Percentiles rank a stretch among this genome's conserved stretches.
These are phyloP conservation scores for Deinandra increscens DNA, from an alignment of 129 eudicot genomes.

Conservation along the genomic window DNA sequence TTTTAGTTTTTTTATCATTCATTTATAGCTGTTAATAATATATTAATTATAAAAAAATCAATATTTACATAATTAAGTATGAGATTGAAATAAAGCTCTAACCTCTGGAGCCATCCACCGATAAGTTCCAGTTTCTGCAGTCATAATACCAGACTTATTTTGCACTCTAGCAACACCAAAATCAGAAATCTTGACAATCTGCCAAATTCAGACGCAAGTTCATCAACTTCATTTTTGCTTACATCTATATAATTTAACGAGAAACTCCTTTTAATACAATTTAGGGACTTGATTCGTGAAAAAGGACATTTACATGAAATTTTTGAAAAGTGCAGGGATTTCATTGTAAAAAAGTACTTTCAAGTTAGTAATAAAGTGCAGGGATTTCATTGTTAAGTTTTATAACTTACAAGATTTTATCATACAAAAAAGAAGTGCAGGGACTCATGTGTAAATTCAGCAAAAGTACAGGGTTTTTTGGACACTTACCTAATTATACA, in stretches of 20 bases:
- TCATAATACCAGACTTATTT: constrained; percentile 50
- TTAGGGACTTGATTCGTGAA: not conserved
- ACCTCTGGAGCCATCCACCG: constrained; percentile 83
- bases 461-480: not conserved
- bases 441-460: not conserved
- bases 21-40: no score
- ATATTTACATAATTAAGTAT: not conserved
- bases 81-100: constrained; percentile 8
- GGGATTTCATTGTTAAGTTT: not conserved
- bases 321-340: not conserved
- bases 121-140: constrained; percentile 69
- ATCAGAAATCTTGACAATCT: constrained; percentile 64
- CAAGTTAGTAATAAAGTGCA: not conserved
- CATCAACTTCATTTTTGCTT: not conserved
- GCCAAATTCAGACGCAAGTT: constrained; percentile 9
- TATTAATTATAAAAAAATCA: no score
- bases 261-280: not conserved
- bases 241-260: not conserved
- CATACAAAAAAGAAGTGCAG: not conserved
- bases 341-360: not conserved
- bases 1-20: no score
- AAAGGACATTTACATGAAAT: not conserved
- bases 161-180: constrained; percentile 77
- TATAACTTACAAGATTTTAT: not conserved
- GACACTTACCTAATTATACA: not conserved